Evolutionary conservation across 139 green algal genomes (phyloP).

Genomic region (Deuterostichococcus epilithicus): DNA sequence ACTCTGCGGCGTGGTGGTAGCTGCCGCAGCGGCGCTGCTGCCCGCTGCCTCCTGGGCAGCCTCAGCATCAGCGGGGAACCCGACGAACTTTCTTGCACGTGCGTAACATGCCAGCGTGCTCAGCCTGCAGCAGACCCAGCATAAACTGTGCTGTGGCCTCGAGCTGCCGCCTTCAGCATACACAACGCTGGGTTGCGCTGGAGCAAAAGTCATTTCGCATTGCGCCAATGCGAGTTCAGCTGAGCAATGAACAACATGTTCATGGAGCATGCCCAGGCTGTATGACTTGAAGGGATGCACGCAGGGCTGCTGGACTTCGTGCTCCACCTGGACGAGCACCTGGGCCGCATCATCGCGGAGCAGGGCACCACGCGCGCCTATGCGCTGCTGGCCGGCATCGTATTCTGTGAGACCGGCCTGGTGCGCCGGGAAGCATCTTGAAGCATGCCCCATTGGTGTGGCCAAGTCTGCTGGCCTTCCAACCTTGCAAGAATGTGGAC

Average conservation of each 20-base stretch:
- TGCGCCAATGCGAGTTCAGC: not conserved
- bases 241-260: not conserved
- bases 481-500: too few species aligned
- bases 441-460: too few species aligned
- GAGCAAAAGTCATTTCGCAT: too few species aligned
- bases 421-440: not conserved
- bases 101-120: not conserved
- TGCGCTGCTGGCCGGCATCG: slow-evolving; percentile 73
- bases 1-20: not conserved
- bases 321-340: slow-evolving; percentile 83
- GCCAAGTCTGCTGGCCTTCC: too few species aligned
- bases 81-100: not conserved
- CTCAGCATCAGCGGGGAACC: not conserved
- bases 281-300: too few species aligned
- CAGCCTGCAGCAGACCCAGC: not conserved
- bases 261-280: not conserved
- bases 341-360: slow-evolving; percentile 58
- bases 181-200: too few species aligned
- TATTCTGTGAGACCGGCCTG: slow-evolving; percentile 58
- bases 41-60: not conserved
- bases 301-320: slow-evolving; percentile 54
- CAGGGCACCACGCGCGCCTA: slow-evolving; percentile 68
- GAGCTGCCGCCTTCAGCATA: too few species aligned
- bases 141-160: too few species aligned
- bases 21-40: not conserved